Base-by-base conservation (phyloP, 192 early-diverging fungal genomes). In the Dimargaris xerosporica region DNA sequence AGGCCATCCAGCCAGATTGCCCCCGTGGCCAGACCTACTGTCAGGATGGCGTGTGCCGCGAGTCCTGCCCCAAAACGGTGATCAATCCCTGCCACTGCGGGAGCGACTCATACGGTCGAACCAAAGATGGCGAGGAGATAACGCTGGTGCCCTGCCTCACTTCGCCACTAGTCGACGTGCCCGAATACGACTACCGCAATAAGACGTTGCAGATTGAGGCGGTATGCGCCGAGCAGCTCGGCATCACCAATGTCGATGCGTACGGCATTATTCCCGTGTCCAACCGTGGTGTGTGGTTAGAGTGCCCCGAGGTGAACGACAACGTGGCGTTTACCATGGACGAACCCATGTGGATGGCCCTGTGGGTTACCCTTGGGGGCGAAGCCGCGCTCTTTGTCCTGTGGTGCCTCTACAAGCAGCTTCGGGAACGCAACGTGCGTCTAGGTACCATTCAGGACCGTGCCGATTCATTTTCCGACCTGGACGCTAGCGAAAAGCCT, bases 241-340 rank as follows among this genome's bases (percentile, higher is more conserved):
- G 47, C 25, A 23, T 50, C n/a, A n/a, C n/a, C n/a, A n/a, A n/a
- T n/a, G n/a, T n/a, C n/a, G n/a, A n/a, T n/a, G n/a, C n/a, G n/a
- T n/a, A n/a, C n/a, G n/a, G n/a, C n/a, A n/a, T n/a, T n/a, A n/a
- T n/a, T n/a, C n/a, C n/a, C n/a, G n/a, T n/a, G n/a, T n/a, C n/a
- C n/a, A n/a, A n/a, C n/a, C n/a, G n/a, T n/a, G n/a, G n/a, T n/a
- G 47, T 50, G 17, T 50, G 47, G 47, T 50, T 50, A 23, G 47
- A 50, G 47, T 50, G 47, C 25, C 47, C 47, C 47, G 47, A 21
- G 47, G 9, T 50, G 17, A 23, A 50, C 47, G 47, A 50, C 9
- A 50, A 50, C 47, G 47, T 23, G 4, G 47, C 17, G 7, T 50
- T 50, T 50, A 50, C 47, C 4, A 21, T 50, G 17, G 3, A 21